Evolutionary conservation across 2,329 filamentous ascomycete genomes (phyloP).

Genomic region (Calycina marina): DNA sequence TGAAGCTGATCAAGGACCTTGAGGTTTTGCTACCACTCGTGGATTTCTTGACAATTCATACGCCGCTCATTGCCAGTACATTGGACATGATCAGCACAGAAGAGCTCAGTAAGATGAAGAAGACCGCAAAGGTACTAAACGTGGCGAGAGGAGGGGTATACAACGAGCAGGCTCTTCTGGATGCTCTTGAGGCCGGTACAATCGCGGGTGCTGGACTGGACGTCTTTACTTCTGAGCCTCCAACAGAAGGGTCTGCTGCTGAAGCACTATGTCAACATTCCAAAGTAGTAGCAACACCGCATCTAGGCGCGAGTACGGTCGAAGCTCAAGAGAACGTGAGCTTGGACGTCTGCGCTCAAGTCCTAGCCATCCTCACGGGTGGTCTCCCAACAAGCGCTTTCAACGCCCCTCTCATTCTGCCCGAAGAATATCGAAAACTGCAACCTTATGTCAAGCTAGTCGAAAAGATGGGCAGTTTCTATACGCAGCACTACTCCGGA

Average conservation of each 20-base stretch:
- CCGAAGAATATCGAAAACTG: constrained; percentile 64
- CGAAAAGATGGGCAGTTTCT: constrained; percentile 66
- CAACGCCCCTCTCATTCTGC: constrained; percentile 68
- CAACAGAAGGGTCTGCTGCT: constrained; percentile 41
- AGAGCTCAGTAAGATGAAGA: constrained; percentile 59
- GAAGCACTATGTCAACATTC: constrained; percentile 50
- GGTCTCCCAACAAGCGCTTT: constrained; percentile 63
- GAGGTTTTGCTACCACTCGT: constrained; percentile 46
- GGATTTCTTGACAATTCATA: constrained; percentile 72
- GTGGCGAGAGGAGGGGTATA: constrained; percentile 70
- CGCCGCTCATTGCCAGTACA: constrained; percentile 64
- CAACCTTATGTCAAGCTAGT: constrained; percentile 64
- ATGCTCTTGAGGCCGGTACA: constrained; percentile 52
- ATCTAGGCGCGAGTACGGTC: constrained; percentile 64
- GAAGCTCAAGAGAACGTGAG: constrained; percentile 79
- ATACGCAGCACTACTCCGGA: constrained; percentile 57
- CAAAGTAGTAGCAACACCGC: constrained; percentile 63
- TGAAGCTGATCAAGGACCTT: constrained; percentile 43
- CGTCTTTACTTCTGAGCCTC: constrained; percentile 66
- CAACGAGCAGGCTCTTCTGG: constrained; percentile 58
- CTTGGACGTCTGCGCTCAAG: constrained; percentile 70
- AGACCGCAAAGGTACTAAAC: constrained; percentile 59
- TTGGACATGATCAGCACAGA: constrained; percentile 54
- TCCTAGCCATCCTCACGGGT: constrained; percentile 56
- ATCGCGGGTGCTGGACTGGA: constrained; percentile 69